Conservation (phyloP, 441 rosid genomes). For the Adansonia gregorii region DNA sequence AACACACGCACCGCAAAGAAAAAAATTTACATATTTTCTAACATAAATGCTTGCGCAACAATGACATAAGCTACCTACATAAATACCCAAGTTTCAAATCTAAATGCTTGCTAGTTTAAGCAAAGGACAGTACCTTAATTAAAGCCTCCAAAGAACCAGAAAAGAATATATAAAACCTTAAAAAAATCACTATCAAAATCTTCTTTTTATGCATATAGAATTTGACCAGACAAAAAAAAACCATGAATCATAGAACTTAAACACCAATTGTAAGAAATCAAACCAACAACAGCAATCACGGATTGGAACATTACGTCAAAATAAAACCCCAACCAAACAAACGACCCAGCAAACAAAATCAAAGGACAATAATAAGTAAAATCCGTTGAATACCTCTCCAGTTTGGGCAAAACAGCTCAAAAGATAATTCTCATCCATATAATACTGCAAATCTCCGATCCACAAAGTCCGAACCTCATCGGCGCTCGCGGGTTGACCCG, state of each 20-base stretch:
- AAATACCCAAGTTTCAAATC: not conserved
- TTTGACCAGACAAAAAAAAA: not conserved
- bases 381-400: constrained; percentile 52
- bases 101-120: constrained; percentile 13
- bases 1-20: not conserved
- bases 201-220: not conserved
- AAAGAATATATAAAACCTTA: not conserved
- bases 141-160: constrained; percentile 18
- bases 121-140: not conserved
- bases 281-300: not conserved
- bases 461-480: constrained; percentile 69
- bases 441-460: constrained; percentile 76
- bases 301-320: not conserved
- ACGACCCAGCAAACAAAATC: not conserved
- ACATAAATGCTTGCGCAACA: not conserved
- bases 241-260: not conserved
- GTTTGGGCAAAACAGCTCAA: constrained; percentile 47
- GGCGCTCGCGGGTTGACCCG: constrained; percentile 39
- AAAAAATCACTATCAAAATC: not conserved
- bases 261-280: not conserved
- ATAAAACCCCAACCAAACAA: not conserved
- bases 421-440: constrained; percentile 68
- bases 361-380: not conserved
- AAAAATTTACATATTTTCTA: not conserved
- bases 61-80: not conserved